Evolutionary conservation across 768 basidiomycete genomes (phyloP).

Genomic region (Suillus hirtellus): DNA sequence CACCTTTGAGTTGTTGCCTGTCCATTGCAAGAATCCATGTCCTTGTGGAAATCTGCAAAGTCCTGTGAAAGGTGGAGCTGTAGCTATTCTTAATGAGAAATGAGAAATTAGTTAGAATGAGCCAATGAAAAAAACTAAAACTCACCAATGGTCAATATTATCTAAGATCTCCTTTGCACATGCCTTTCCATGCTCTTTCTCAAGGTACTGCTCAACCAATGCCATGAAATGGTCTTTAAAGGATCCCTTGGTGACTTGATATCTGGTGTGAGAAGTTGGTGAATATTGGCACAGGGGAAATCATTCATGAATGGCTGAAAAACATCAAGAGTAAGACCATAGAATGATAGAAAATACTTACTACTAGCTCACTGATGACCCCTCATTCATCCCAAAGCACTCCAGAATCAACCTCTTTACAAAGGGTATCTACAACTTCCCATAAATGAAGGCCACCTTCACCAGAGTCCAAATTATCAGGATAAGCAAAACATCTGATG

Average conservation of each 20-base stretch:
- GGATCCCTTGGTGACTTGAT: background rate
- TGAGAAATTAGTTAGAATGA: too few relatives aligned
- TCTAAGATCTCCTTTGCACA: too few relatives aligned
- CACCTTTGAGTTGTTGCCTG: too few relatives aligned
- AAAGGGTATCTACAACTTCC: slow-evolving; percentile 1
- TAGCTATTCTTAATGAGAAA: too few relatives aligned
- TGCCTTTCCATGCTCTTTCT: too few relatives aligned
- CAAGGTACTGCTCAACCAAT: background rate
- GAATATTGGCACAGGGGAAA: background rate
- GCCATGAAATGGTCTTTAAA: background rate
- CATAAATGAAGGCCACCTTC: background rate
- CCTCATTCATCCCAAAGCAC: background rate
- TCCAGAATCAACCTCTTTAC: background rate
- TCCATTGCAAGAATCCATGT: too few relatives aligned
- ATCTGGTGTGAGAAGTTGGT: background rate
- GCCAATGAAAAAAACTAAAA: too few relatives aligned
- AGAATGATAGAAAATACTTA: background rate
- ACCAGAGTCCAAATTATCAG: background rate
- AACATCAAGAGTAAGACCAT: background rate
- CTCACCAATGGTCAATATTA: too few relatives aligned
- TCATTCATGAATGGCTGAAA: background rate
- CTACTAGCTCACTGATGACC: background rate
- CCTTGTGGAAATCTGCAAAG: background rate
- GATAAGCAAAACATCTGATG: background rate
- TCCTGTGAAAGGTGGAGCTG: too few relatives aligned